These are phyloP conservation scores for Candida taoyuanica DNA, from an alignment of 805 yeast species.

Conservation along the genomic window DNA sequence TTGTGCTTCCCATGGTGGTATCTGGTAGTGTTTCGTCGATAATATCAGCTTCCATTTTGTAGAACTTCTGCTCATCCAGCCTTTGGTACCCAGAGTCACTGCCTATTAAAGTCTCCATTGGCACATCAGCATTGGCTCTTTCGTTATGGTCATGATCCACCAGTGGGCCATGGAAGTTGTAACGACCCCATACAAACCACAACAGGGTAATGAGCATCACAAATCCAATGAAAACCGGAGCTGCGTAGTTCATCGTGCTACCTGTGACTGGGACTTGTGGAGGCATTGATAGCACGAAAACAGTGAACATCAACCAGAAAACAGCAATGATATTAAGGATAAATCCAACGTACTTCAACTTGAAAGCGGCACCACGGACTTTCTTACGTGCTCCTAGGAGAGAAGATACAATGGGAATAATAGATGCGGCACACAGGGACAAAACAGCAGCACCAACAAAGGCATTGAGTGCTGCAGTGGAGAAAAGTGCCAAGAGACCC, in stretches of 20 bases:
- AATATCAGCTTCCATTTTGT: conserved; percentile 18
- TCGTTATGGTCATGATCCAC: conserved; percentile 29
- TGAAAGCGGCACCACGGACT: conserved; percentile 64
- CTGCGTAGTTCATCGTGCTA: conserved; percentile 46
- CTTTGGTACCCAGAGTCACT: conserved; percentile 15
- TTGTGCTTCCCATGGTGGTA: conserved; percentile 2
- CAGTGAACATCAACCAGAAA: conserved; percentile 54
- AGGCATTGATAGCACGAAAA: conserved; percentile 64
- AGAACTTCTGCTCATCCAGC: conserved; percentile 22
- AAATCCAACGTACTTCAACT: conserved; percentile 60
- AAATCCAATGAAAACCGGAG: conserved; percentile 51
- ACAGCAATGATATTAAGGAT: conserved; percentile 54
- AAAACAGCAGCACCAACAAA: conserved; percentile 81
- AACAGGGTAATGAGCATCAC: conserved; percentile 44
- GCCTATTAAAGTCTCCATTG: conserved; percentile 12
- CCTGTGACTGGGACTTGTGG: conserved; percentile 53
- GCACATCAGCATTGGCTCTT: conserved; percentile 18
- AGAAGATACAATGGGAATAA: conserved; percentile 67
- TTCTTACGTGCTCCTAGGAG: conserved; percentile 55
- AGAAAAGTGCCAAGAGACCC: conserved; percentile 62
- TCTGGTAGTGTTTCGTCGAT: conserved; percentile 8
- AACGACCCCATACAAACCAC: conserved; percentile 58
- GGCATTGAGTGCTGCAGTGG: conserved; percentile 75
- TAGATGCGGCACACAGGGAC: conserved; percentile 68
- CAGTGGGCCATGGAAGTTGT: conserved; percentile 59